These are phyloP conservation scores for Eutrema salsugineum DNA, from an alignment of 441 rosid species.

Conservation along the genomic window DNA sequence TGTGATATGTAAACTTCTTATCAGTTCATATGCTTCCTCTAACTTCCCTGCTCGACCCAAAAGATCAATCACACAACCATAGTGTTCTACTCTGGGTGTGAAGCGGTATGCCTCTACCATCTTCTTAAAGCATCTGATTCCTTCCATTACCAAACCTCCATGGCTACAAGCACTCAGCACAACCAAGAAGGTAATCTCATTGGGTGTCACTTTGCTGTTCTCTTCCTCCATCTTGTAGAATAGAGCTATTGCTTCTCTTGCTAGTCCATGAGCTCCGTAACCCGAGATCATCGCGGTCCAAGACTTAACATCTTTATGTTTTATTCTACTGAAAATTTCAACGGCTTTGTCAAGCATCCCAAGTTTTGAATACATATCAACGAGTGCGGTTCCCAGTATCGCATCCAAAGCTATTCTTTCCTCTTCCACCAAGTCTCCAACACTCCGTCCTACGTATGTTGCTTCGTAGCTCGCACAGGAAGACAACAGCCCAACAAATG, in stretches of 20 bases:
- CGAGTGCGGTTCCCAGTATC: constrained; percentile 52
- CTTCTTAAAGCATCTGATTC: constrained; percentile 42
- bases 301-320: constrained; percentile 52
- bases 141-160: constrained; percentile 56
- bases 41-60: constrained; percentile 63
- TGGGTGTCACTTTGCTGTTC: constrained; percentile 42
- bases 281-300: constrained; percentile 71
- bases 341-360: constrained; percentile 50
- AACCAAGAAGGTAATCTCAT: constrained; percentile 60
- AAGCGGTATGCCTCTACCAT: constrained; percentile 48
- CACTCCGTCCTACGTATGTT: constrained; percentile 30
- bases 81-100: constrained; percentile 55
- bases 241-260: constrained; percentile 41
- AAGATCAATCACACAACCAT: constrained; percentile 63
- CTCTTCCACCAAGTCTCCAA: constrained; percentile 39
- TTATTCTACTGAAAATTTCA: constrained; percentile 40
- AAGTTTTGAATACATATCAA: constrained; percentile 62
- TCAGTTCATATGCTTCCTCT: constrained; percentile 48
- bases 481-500: constrained; percentile 51
- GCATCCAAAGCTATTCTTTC: constrained; percentile 44
- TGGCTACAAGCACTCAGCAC: constrained; percentile 67
- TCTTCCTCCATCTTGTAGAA: constrained; percentile 50
- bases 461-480: constrained; percentile 49
- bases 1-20: constrained; percentile 43
- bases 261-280: constrained; percentile 52